These are phyloP conservation scores for Pseudogymnoascus sp. DNA, from an alignment of 2,329 filamentous ascomycete species.

Conservation along the genomic window DNA sequence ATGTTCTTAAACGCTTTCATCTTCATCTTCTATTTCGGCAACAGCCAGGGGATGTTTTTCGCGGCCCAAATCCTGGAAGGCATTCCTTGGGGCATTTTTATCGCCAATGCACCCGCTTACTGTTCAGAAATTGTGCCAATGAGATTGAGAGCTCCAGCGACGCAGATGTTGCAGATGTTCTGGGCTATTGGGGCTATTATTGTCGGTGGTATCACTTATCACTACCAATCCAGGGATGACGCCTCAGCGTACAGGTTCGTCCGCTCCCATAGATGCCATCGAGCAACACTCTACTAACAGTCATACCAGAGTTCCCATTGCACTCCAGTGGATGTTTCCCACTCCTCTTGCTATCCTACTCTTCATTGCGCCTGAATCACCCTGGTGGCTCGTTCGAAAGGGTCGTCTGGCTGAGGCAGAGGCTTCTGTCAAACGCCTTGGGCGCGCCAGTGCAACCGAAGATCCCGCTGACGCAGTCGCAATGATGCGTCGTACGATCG, in stretches of 20 bases:
- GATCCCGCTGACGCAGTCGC: slow-evolving; percentile 41
- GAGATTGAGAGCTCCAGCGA: slow-evolving; percentile 48
- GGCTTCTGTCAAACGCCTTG: slow-evolving; percentile 44
- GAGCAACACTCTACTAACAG: no score
- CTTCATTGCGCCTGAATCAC: slow-evolving; percentile 31
- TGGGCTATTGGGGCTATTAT: slow-evolving; percentile 59
- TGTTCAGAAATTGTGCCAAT: slow-evolving; percentile 49
- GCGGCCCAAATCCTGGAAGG: slow-evolving; percentile 51
- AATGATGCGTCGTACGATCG: slow-evolving; percentile 53
- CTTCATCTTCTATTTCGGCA: slow-evolving; percentile 38
- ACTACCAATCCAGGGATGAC: no score
- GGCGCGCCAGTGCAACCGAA: slow-evolving; percentile 32
- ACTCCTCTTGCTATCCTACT: slow-evolving; percentile 45
- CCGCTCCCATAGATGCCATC: no score
- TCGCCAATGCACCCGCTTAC: slow-evolving; percentile 30
- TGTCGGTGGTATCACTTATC: slow-evolving; percentile 44
- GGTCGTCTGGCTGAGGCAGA: slow-evolving; percentile 35
- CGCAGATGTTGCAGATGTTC: slow-evolving; percentile 60
- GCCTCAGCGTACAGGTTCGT: no score
- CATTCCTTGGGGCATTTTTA: slow-evolving; percentile 44
- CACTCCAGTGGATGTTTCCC: slow-evolving; percentile 48
- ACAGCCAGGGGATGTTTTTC: slow-evolving; percentile 27
- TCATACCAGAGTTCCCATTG: slow-evolving; percentile 39
- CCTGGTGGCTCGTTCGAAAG: slow-evolving; percentile 45
- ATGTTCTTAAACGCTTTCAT: slow-evolving; percentile 52